Conservation (phyloP, 2,329 filamentous ascomycete genomes). For the Aspergillus fischeri region DNA sequence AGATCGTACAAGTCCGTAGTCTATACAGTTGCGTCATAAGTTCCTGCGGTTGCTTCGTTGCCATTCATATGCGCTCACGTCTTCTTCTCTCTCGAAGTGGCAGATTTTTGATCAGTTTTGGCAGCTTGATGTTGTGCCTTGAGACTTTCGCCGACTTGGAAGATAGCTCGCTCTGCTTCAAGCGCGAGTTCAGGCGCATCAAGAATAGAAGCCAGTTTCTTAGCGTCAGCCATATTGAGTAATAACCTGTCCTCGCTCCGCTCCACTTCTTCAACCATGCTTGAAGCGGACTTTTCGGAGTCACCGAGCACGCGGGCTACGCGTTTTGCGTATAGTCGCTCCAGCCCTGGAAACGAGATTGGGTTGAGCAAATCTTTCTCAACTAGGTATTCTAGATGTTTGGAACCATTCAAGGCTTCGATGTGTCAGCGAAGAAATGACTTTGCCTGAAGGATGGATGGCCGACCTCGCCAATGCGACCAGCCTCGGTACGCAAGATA, state of each 20-base stretch:
- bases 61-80: constrained; percentile 8
- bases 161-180: constrained; percentile 71
- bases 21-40: not conserved
- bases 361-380: constrained; percentile 66
- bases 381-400: constrained; percentile 77
- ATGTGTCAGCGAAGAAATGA: constrained; percentile 15
- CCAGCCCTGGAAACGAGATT: constrained; percentile 64
- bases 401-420: constrained; percentile 71
- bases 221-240: constrained; percentile 47
- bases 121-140: constrained; percentile 17
- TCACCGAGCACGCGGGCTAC: constrained; percentile 28
- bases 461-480: constrained; percentile 72
- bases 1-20: not conserved
- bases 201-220: constrained; percentile 57
- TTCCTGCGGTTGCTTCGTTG: not conserved
- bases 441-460: constrained; percentile 11
- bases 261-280: constrained; percentile 32
- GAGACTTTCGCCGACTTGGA: constrained; percentile 58
- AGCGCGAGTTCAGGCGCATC: constrained; percentile 66
- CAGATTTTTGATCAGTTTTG: constrained; percentile 13
- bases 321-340: constrained; percentile 64
- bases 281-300: constrained; percentile 25
- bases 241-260: constrained; percentile 46
- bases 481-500: constrained; percentile 86
- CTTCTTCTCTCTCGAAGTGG: constrained; percentile 19